Evolutionary conservation across 805 yeast genomes (phyloP), one percentile per base, ranked within the genome.

Genomic region (Maudiozyma pseudohumilis): DNA sequence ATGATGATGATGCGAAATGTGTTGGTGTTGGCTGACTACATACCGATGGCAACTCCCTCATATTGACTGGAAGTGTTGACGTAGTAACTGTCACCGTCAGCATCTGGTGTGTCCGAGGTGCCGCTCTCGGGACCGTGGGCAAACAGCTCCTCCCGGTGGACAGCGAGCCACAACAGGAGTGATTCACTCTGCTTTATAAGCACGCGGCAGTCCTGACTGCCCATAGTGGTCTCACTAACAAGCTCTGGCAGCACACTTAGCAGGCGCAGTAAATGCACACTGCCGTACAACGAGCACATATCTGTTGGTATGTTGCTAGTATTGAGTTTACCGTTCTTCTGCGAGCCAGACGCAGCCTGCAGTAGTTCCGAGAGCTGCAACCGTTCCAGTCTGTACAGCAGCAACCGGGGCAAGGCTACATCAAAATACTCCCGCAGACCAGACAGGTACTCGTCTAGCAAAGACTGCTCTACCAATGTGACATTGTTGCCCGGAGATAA

Each of bases 161-260:
- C 25, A 5, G 48, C 44, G 19, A 58, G 40, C 61, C 61, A 58
- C 23, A 49, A 42, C 12, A 55, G 39, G 3, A 58, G 39, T 4
- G 35, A 35, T 31, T 58, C 62, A 3, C 54, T 42, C 27, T 54
- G 56, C 35, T 46, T 48, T 5, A 55, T 46, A n/a, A 57, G 44
- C 16, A 54, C 30, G 21, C 48, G 52, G 33, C 57, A 48, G 20
- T 87, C 75, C 40, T 77, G 79, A n/a, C 72, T 67, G 49, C 87
- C 96, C 87, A 87, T 82, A 7, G 77, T 63, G 1, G 95, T 77
- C 44, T 77, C 79, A 0, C 85, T 71, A 38, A 88, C 70, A n/a
- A 87, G 62, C 9, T 86, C 92, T 0, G 98, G 97, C 31, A 92
- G 60, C 1, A 83, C 67, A 12, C 84, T 80, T 45, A 87, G 65